Evolutionary conservation across 805 yeast genomes (phyloP), one percentile per base, ranked within the genome.

Genomic region (Suhomyces sp.): DNA sequence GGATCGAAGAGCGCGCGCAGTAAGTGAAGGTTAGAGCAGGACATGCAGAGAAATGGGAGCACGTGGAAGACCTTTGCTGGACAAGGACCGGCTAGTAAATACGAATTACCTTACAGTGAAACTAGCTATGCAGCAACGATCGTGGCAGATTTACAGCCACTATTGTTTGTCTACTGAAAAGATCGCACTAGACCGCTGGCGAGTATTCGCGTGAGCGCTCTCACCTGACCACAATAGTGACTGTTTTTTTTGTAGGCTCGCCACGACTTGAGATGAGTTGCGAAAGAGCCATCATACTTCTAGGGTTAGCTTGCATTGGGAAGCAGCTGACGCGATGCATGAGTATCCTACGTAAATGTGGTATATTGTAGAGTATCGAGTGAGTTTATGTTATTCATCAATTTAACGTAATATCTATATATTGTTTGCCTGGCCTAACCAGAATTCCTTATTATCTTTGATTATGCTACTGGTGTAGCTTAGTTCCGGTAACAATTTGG

Each of bases 401-500:
- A 38, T 38, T 38, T 13, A 38, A 17, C 24, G 24, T 38, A 38
- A 17, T 38, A 19, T 38, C 22, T 38, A 38, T 19, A 38, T 38
- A 17, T 22, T 22, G 42, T 42, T 44, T 31, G 23, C 48, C 26
- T 54, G 51, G 8, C 49, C 31, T 35, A 54, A 46, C 94, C 94
- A 88, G 65, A 74, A 86, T 29, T 62, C 64, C 57, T 78, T 76
- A 67, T 88, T 88, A 38, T 74, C 72, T 45, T 67, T 60, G 27
- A 88, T 75, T 41, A 84, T 80, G 6, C 78, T 80, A 17, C 77
- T 67, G 44, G 89, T 74, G 64, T 82, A 89, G 47, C 68, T 62
- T 59, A 87, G 74, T 51, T 82, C 82, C 2, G 90, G 91, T 31
- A 90, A 75, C 9, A 81, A 77, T 26, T 75, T 76, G 22, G 82